A percentile compares a stretch with the other conserved stretches of the same genome.
These are phyloP conservation scores for Neurospora sp. DNA, from an alignment of 2,329 filamentous ascomycete genomes.

Conservation along the genomic window DNA sequence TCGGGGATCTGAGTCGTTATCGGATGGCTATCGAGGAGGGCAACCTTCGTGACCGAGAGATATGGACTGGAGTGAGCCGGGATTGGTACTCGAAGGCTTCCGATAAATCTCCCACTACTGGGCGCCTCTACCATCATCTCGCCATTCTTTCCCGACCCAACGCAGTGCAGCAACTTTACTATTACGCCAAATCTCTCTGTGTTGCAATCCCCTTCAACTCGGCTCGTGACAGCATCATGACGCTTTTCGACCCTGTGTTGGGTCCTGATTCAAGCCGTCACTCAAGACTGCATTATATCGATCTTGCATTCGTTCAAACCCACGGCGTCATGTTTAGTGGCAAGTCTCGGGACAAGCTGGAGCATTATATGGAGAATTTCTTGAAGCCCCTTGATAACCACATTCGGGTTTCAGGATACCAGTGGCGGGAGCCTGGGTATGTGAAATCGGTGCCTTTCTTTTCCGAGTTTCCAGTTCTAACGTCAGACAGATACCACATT, in stretches of 20 bases:
- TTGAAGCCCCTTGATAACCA: conserved; percentile 43
- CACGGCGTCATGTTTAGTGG: conserved; percentile 56
- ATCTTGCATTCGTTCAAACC: conserved; percentile 51
- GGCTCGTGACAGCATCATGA: conserved; percentile 61
- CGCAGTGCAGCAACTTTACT: conserved; percentile 60
- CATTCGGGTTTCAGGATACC: conserved; percentile 39
- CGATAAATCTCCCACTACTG: conserved; percentile 63
- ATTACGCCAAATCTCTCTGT: conserved; percentile 60
- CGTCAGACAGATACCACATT: conserved; percentile 35
- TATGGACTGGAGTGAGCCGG: conserved; percentile 70
- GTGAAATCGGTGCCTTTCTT: background rate
- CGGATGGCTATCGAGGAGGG: conserved; percentile 87
- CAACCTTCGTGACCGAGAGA: conserved; percentile 62
- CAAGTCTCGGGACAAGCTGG: conserved; percentile 35
- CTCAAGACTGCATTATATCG: conserved; percentile 33
- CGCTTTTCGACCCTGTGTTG: conserved; percentile 53
- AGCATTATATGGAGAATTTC: conserved; percentile 37
- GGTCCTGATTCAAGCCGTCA: conserved; percentile 19
- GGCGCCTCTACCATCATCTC: conserved; percentile 78
- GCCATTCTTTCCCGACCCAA: conserved; percentile 68
- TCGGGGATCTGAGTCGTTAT: conserved; percentile 73
- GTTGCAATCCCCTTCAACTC: conserved; percentile 57
- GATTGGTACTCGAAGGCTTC: conserved; percentile 81
- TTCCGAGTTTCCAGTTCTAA: conserved; percentile 12
- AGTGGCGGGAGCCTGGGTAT: conserved; percentile 40